Conservation (phyloP, 1,284 basidiomycete species). For the Phenoliferia sp. region DNA sequence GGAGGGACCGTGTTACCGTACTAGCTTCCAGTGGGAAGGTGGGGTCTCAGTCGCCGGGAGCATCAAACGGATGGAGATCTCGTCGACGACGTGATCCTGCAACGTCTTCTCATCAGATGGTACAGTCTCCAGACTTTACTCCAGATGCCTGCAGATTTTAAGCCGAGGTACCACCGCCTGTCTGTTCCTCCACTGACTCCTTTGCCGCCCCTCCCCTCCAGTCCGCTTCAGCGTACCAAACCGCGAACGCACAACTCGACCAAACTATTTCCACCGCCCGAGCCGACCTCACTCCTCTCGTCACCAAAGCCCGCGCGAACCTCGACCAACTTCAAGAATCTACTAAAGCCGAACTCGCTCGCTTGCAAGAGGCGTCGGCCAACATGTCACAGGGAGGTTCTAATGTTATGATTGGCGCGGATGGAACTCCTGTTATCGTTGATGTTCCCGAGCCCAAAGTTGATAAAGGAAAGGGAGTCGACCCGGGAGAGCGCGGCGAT, state of each 20-base stretch:
- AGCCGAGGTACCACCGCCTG: background rate
- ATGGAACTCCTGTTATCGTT: constrained; percentile 30
- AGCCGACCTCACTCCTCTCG: constrained; percentile 34
- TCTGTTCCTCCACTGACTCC: background rate
- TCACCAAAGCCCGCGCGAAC: constrained; percentile 22
- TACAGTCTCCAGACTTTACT: too few species aligned
- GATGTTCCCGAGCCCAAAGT: constrained; percentile 8
- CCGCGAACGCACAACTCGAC: constrained; percentile 13
- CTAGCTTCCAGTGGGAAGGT: too few species aligned
- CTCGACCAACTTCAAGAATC: constrained; percentile 22
- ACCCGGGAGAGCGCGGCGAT: constrained; percentile 10
- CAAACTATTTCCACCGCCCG: constrained; percentile 26
- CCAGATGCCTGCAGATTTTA: background rate
- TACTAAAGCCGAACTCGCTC: constrained; percentile 30
- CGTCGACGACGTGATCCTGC: background rate
- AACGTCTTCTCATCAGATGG: background rate
- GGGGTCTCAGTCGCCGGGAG: background rate
- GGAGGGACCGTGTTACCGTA: background rate
- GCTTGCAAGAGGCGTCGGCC: constrained; percentile 16
- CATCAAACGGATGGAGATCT: background rate
- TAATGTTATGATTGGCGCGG: constrained; percentile 30
- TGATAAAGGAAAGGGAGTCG: constrained; percentile 35
- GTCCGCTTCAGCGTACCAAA: constrained; percentile 13
- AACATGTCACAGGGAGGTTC: constrained; percentile 8
- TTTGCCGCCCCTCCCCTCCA: background rate